Evolutionary conservation across 768 basidiomycete genomes (phyloP).

Genomic region (Podaxis mareebaensis): DNA sequence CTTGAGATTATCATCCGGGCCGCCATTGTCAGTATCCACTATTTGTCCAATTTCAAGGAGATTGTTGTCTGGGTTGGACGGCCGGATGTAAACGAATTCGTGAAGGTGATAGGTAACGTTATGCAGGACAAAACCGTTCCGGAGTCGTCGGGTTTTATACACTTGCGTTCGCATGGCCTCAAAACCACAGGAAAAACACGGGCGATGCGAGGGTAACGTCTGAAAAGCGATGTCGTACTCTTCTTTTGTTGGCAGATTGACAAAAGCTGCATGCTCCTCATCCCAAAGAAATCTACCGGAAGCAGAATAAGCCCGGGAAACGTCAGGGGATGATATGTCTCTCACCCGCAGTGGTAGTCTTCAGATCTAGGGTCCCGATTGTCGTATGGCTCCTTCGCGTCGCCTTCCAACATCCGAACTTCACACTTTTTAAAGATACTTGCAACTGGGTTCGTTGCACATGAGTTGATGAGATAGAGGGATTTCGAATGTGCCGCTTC

Average conservation of each 20-base stretch:
- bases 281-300: slow-evolving; percentile 51
- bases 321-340: neutral
- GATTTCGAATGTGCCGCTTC: slow-evolving; percentile 65
- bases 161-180: slow-evolving; percentile 26
- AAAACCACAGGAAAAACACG: slow-evolving; percentile 54
- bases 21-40: slow-evolving; percentile 27
- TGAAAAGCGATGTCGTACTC: slow-evolving; percentile 27
- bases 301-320: neutral
- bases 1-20: slow-evolving; percentile 19
- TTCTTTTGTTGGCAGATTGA: slow-evolving; percentile 40
- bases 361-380: slow-evolving; percentile 37
- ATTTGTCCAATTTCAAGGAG: slow-evolving; percentile 62
- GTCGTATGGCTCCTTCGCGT: slow-evolving; percentile 50
- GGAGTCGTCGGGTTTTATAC: slow-evolving; percentile 26
- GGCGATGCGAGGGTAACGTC: slow-evolving; percentile 29
- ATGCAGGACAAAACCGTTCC: slow-evolving; percentile 38
- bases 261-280: slow-evolving; percentile 45
- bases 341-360: slow-evolving; percentile 62
- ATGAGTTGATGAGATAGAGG: slow-evolving; percentile 55
- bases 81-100: slow-evolving; percentile 64
- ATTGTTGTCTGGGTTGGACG: slow-evolving; percentile 22
- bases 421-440: slow-evolving; percentile 63
- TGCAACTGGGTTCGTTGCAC: slow-evolving; percentile 54
- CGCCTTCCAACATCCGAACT: slow-evolving; percentile 39
- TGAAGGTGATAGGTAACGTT: slow-evolving; percentile 52